phyloP scores from a whole-genome alignment of 352 stramenopile genomes.

The Pythium folliculosum region DNA sequence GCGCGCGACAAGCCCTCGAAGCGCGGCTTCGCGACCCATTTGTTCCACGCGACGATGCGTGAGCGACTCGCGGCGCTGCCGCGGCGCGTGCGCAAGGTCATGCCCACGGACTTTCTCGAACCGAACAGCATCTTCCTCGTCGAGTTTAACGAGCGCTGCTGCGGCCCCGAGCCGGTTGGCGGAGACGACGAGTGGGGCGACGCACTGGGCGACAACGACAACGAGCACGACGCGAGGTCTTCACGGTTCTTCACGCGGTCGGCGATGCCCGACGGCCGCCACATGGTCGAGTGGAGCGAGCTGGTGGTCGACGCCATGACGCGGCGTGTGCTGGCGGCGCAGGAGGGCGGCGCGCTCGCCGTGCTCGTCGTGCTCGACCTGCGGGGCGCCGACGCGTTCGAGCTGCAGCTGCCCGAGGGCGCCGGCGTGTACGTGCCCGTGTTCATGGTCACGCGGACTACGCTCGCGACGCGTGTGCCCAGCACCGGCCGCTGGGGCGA shows the following conservation, averaged over 20 bases:
- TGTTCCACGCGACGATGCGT: constrained; percentile 53
- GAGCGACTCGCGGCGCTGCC: constrained; percentile 23
- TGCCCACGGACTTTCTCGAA: constrained; percentile 30
- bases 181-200: constrained; percentile 1
- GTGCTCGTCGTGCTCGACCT: constrained; percentile 68
- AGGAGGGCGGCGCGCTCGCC: constrained; percentile 56
- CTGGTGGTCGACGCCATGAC: constrained; percentile 49
- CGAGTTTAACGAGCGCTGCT: constrained; percentile 24
- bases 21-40: constrained; percentile 53
- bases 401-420: constrained; percentile 46
- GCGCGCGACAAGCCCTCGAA: constrained; percentile 23
- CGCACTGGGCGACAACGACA: not conserved
- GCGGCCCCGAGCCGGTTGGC: not conserved
- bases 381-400: constrained; percentile 57
- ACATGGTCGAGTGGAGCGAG: constrained; percentile 27
- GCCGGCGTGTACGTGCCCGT: constrained; percentile 72
- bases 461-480: constrained; percentile 10
- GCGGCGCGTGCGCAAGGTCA: constrained; percentile 17
- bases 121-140: constrained; percentile 25
- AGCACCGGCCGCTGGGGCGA: not conserved
- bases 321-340: constrained; percentile 52
- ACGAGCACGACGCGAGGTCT: not conserved
- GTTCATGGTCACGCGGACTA: constrained; percentile 49
- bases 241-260: constrained; percentile 25
- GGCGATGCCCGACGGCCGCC: constrained; percentile 21